phyloP scores from a whole-genome alignment of 192 early-diverging fungal species.

The Linnemannia zychae region DNA sequence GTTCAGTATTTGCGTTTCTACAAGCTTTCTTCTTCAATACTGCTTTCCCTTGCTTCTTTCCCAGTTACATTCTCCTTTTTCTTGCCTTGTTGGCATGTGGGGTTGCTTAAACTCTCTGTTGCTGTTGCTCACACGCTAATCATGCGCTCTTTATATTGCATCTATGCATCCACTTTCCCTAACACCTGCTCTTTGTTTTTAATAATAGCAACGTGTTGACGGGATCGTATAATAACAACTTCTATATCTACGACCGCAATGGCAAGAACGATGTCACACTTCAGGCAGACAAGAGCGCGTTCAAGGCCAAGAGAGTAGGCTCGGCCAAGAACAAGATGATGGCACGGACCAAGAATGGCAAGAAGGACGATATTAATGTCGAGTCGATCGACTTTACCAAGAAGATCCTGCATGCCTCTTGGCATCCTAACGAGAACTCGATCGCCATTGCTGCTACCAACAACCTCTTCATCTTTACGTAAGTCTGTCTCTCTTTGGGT shows the following conservation, averaged over 20 bases:
- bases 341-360: slow-evolving; percentile 59
- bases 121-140: neutral
- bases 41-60: slow-evolving; percentile 9
- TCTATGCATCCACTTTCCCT: neutral
- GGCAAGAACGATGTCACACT: slow-evolving; percentile 87
- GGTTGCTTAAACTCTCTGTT: neutral
- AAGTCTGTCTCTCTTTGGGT: slow-evolving; percentile 8
- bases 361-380: slow-evolving; percentile 82
- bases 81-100: slow-evolving; percentile 17
- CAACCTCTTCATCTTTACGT: slow-evolving; percentile 97
- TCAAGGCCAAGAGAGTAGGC: slow-evolving; percentile 93
- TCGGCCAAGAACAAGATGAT: slow-evolving; percentile 83
- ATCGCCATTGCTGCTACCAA: slow-evolving; percentile 99
- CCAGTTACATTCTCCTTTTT: neutral
- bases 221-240: slow-evolving; percentile 99
- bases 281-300: slow-evolving; percentile 98
- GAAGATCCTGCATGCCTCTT: slow-evolving; percentile 98
- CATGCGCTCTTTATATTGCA: neutral
- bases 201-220: slow-evolving; percentile 82
- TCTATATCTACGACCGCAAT: slow-evolving; percentile 93
- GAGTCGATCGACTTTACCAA: slow-evolving; percentile 94
- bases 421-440: slow-evolving; percentile 99
- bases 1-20: too few species aligned
- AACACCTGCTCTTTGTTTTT: neutral
- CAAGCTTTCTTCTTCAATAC: too few species aligned